Conservation (phyloP, 1,139 yeast genomes). For the Saccharomyces hybrid region DNA sequence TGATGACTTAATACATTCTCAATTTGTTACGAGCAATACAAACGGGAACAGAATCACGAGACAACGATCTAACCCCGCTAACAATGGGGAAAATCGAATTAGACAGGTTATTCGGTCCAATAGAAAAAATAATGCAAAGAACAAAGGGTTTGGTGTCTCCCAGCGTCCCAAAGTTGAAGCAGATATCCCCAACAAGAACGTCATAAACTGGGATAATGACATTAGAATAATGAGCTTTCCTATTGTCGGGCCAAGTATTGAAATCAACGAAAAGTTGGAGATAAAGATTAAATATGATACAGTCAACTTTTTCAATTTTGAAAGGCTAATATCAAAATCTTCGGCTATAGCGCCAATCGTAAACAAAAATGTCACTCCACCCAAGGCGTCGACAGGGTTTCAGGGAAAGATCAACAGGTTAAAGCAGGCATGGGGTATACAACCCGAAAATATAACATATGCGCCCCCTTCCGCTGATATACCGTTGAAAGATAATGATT, state of each 20-base stretch:
- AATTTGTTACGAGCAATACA: neutral
- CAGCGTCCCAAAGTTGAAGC: neutral
- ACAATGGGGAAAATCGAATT: neutral
- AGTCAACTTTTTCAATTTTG: slow-evolving; percentile 19
- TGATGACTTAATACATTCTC: neutral
- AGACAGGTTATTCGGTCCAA: neutral
- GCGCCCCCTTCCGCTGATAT: neutral
- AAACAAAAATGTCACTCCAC: neutral
- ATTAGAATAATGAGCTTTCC: neutral
- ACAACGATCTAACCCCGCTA: neutral
- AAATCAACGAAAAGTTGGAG: slow-evolving; percentile 2
- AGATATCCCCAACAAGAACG: neutral
- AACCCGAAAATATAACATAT: neutral
- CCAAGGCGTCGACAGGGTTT: neutral
- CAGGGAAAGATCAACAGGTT: neutral
- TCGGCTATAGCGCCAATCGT: neutral
- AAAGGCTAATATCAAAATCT: slow-evolving; percentile 11
- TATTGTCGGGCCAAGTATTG: neutral
- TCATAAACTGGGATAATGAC: neutral
- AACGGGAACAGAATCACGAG: neutral
- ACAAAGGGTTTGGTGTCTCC: neutral
- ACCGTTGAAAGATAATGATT: slow-evolving; percentile 1
- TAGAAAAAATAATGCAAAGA: neutral
- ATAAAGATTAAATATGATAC: slow-evolving; percentile 26
- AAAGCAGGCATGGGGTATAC: neutral